phyloP scores from a whole-genome alignment of 2,329 filamentous ascomycete genomes.

The Pseudopyrenochaeta lycopersici region DNA sequence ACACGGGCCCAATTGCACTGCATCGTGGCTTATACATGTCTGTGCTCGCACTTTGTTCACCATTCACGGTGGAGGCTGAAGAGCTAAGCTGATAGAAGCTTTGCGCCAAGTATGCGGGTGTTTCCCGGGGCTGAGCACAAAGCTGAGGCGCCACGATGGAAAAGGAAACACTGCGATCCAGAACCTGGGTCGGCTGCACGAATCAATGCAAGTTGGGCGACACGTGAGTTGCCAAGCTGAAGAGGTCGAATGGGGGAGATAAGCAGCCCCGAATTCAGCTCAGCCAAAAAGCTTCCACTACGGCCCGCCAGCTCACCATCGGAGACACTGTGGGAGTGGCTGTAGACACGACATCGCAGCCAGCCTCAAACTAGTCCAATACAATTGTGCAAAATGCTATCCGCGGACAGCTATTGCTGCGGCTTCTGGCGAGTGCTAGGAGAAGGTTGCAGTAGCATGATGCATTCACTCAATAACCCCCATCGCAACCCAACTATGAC shows the following conservation, averaged over 20 bases:
- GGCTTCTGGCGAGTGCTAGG: neutral
- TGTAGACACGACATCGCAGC: slow-evolving; percentile 2
- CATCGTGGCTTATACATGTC: slow-evolving; percentile 18
- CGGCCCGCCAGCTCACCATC: slow-evolving; percentile 1
- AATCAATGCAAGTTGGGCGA: slow-evolving; percentile 1
- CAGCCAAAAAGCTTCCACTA: neutral
- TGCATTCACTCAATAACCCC: neutral
- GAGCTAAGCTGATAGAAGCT: slow-evolving; percentile 16
- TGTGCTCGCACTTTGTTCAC: slow-evolving; percentile 2
- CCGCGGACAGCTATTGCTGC: neutral
- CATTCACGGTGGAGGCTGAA: slow-evolving; percentile 10
- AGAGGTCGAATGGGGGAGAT: neutral
- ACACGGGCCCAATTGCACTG: slow-evolving; percentile 12
- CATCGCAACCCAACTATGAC: neutral
- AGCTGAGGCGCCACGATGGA: slow-evolving; percentile 1
- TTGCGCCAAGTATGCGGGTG: slow-evolving; percentile 6
- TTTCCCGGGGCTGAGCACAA: slow-evolving; percentile 2
- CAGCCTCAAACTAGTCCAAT: slow-evolving; percentile 1
- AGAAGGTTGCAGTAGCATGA: neutral
- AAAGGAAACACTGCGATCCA: slow-evolving; percentile 2
- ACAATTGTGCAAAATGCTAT: neutral
- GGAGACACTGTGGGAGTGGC: neutral
- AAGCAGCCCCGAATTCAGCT: neutral
- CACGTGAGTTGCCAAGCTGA: slow-evolving; percentile 9
- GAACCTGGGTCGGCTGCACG: slow-evolving; percentile 1